Base-by-base conservation (phyloP, 2,329 filamentous ascomycete species). In the Emergomyces orientalis region DNA sequence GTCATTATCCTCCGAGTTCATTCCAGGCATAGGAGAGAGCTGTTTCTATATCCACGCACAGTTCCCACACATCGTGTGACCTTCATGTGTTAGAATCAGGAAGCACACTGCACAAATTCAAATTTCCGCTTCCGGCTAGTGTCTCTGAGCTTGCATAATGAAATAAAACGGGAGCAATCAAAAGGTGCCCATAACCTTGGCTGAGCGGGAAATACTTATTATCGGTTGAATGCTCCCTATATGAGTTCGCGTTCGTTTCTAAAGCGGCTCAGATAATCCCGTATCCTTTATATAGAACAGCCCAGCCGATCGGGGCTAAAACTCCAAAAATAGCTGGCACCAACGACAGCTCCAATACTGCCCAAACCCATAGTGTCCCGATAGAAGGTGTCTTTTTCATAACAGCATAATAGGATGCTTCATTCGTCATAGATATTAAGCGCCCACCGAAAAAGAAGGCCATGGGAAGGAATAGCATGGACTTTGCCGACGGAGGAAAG, bases 331-430 rank as follows among this genome's bases (percentile, higher is more conserved):
- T 77, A 0, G 89, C 89, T 70, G 84, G 86, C 0, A 80, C 71
- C 49, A 96, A 78, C 62, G 90, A 83, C 76, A 97, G 82, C 78
- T 99, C 94, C 56, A 97, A 82, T 27, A 97, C 87, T 39, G 88
- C 86, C 91, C 93, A 97, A 4, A 97, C 83, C 92, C 93, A 97
- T 22, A 97, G 75, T 49, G 90, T 93, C 0, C 91, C 94, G 17
- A 97, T 74, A 5, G 91, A 87, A n/a, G 94, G 94, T 0, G 91
- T 89, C 66, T 86, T 86, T 78, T 96, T 95, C 90, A 97, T 92
- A 25, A 96, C 86, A 7, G 89, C 88, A 68, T 95, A 86, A 71
- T 97, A 97, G 4, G 88, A 85, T 67, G 86, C 84, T 37, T 80
- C 82, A 71, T 97, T 97, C 32, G 89, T 91, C 61, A 92, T 85